Percentiles rank a stretch among this genome's conserved stretches.
Conservation (phyloP, 2,329 filamentous ascomycete genomes). For the Fusarium zealandicum region DNA sequence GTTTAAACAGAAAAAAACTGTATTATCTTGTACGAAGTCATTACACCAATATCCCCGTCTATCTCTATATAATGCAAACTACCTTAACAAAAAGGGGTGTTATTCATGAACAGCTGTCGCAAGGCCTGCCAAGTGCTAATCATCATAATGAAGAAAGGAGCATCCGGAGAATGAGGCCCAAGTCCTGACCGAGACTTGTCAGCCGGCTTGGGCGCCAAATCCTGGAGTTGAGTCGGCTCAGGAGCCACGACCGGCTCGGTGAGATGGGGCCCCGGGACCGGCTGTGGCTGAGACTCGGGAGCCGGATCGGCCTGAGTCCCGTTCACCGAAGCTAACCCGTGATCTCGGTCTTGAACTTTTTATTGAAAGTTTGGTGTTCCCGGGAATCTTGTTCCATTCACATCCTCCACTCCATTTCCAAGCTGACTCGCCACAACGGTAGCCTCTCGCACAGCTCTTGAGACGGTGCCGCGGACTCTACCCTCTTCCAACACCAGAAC, state of each 20-base stretch:
- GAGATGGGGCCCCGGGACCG: not conserved
- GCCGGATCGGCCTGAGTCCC: constrained; percentile 1
- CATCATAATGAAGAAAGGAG: constrained; percentile 19
- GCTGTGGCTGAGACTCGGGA: constrained; percentile 1
- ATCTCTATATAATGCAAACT: constrained; percentile 42
- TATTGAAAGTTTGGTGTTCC: constrained; percentile 23
- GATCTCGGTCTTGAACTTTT: constrained; percentile 8
- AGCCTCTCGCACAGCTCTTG: constrained; percentile 74
- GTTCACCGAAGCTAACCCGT: not conserved
- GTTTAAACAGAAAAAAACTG: constrained; percentile 23
- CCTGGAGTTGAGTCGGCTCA: not conserved
- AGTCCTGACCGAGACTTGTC: not conserved
- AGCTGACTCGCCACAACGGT: constrained; percentile 73
- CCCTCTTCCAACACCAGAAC: constrained; percentile 78
- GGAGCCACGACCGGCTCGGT: not conserved
- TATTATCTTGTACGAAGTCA: constrained; percentile 23
- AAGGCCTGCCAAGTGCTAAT: constrained; percentile 27
- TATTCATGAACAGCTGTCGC: constrained; percentile 18
- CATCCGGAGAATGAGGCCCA: not conserved
- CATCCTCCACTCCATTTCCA: constrained; percentile 49
- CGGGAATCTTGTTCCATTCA: constrained; percentile 46
- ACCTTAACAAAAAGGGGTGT: constrained; percentile 34
- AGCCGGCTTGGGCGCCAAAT: constrained; percentile 2
- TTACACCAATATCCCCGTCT: constrained; percentile 37
- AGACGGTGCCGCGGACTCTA: constrained; percentile 69